Evolutionary conservation across 108 stramenopile species (phyloP), one percentile per base, ranked within the genome.

Genomic region (Chaetoceros tenuissimus): DNA sequence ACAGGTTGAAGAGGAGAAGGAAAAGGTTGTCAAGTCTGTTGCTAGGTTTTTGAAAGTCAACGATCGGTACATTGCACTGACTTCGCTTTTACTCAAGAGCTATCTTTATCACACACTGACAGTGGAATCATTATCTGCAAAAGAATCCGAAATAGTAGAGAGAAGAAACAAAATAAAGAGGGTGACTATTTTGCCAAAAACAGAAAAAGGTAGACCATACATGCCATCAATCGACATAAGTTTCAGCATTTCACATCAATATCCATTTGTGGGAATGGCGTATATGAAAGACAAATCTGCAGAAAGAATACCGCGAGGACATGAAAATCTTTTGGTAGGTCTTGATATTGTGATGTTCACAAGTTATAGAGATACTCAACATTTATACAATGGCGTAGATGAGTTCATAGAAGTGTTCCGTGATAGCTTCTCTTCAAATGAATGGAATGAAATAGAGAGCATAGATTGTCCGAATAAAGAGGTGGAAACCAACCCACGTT

Each of bases 181-280:
- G 2, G 60, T 85, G 40, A 72, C 79, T 17, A 59, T 76, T 19
- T 55, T 91, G 10, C 89, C 89, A 18, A 73, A 83, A 0, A 91
- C 85, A 10, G 54, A 65, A 30, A 56, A 75, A 63, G 64, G 69
- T 40, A 84, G 84, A 31, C 89, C 89, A 24, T 87, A 71, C 55
- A 68, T 91, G 30, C 89, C 88, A 8, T 0, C 57, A 19, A 28
- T 46, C 21, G 26, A 27, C 19, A 63, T 40, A 24, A 57, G 71
- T 24, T 46, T 87, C 26, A 92, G 75, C 55, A 53, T 92, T 17
- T 85, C 85, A 3, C 90, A 92, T 60, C 90, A 92, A 55, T 79
- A 65, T 52, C 90, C 90, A 2, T 82, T 80, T 66, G 73, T 84
- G 3, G 79, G 84, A 10, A 65, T 83, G 22, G 75, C 77, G 20